Base-by-base conservation (phyloP, 1,284 basidiomycete genomes). In the Pseudozyma pruni region DNA sequence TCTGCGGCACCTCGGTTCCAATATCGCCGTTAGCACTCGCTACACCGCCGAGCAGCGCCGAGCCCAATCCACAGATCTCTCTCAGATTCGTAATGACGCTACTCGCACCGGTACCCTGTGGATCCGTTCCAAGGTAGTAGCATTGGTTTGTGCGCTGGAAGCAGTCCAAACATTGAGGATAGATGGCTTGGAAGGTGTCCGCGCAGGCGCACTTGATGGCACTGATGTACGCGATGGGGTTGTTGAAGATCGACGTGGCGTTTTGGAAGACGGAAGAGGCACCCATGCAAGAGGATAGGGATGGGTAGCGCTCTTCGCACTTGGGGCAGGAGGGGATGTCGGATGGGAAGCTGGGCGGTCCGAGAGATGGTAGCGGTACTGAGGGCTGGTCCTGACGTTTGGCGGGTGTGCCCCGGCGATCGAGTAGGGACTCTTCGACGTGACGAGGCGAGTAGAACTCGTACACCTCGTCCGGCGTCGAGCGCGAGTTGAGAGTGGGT, bases 161-260 rank as follows among this genome's bases (percentile, higher is more conserved):
- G 47, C 89, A 90, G 73, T 90, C 88, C 23, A 88, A 87, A 71
- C 89, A 90, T 84, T 90, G 88, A 29, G 89, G 89, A 76, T 87
- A 89, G 13, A 84, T 86, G 37, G 87, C 84, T 76, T 87, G 86
- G 83, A 90, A 89, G 0, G 88, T 89, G 66, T 89, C 88, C 8
- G 86, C 85, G 75, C 89, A 90, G 2, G 88, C 86, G 79, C 89
- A 90, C 78, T 87, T 85, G 78, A 90, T 89, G 32, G 89, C 85
- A 22, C 68, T 56, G 50, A 78, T 70, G 57, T 75, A 78, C 23
- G 51, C 64, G 10, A 70, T 48, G 1, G 76, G 74, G 23, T 66
- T 53, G 54, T 76, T 72, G 57, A 78, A 76, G 61, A 78, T 75
- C 14, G 40, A 52, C 1, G 74, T 62, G 2, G 69, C 66, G 42